phyloP scores from a whole-genome alignment of 2,329 filamentous ascomycete species.

The Penicillium sp. region DNA sequence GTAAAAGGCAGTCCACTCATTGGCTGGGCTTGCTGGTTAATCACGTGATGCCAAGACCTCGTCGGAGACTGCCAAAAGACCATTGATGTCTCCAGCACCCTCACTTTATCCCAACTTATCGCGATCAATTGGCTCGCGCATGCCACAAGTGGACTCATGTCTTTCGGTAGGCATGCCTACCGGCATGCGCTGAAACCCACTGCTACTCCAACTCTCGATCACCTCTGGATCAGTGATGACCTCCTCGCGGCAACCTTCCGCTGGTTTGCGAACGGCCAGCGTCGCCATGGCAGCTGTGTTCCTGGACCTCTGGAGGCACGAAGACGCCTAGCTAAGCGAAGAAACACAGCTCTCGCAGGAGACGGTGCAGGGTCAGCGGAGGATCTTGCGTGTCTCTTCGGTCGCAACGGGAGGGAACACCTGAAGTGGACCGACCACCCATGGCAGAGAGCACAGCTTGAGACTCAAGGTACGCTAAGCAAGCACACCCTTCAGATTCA shows the following conservation, averaged over 20 bases:
- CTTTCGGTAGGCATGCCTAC: constrained; percentile 51
- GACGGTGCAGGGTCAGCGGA: constrained; percentile 38
- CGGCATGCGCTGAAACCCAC: constrained; percentile 44
- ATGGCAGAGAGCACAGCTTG: constrained; percentile 33
- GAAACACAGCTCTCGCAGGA: constrained; percentile 58
- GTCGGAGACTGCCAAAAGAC: constrained; percentile 27
- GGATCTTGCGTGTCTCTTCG: constrained; percentile 51
- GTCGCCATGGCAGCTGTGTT: constrained; percentile 65
- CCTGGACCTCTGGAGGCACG: constrained; percentile 69
- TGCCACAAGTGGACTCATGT: constrained; percentile 43
- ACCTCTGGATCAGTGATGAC: constrained; percentile 56
- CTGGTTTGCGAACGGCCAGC: constrained; percentile 52
- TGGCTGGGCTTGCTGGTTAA: constrained; percentile 12
- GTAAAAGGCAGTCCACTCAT: not conserved
- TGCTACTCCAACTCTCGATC: constrained; percentile 37
- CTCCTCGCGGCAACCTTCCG: constrained; percentile 55
- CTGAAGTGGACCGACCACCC: constrained; percentile 43
- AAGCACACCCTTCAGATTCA: not conserved
- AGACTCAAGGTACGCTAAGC: constrained; percentile 33
- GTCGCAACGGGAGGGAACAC: constrained; percentile 47
- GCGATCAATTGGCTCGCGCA: constrained; percentile 33
- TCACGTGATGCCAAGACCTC: constrained; percentile 32
- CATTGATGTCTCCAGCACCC: constrained; percentile 6
- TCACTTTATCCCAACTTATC: not conserved
- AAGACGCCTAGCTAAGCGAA: constrained; percentile 60